Conservation (phyloP, 352 stramenopile species). For the Globisporangium apiculatum region DNA sequence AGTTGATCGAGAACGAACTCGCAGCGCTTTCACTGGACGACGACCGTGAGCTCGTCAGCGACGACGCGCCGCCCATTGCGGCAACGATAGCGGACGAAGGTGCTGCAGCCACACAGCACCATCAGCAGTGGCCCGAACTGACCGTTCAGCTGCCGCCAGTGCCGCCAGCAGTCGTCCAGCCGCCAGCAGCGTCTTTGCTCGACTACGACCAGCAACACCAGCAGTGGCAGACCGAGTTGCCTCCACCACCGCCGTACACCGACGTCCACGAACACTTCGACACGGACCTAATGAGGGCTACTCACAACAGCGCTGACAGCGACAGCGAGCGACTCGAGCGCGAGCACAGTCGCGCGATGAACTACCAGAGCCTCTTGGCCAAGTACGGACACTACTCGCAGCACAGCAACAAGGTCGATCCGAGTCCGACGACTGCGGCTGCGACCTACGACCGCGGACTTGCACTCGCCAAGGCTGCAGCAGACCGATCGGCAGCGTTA, state of each 20-base stretch:
- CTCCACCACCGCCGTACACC: background rate
- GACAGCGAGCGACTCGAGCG: slow-evolving; percentile 17
- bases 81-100: background rate
- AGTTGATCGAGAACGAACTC: slow-evolving; percentile 58
- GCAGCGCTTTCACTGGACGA: slow-evolving; percentile 20
- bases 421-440: slow-evolving; percentile 13
- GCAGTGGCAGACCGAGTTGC: background rate
- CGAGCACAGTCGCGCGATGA: slow-evolving; percentile 52
- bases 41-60: background rate
- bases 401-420: slow-evolving; percentile 55
- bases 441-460: no score
- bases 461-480: no score
- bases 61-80: background rate
- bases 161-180: no score
- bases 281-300: background rate
- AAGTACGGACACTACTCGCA: slow-evolving; percentile 72
- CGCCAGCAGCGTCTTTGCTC: no score
- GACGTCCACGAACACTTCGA: background rate
- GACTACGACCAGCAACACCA: background rate
- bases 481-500: no score
- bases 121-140: slow-evolving; percentile 2
- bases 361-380: slow-evolving; percentile 66
- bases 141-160: background rate
- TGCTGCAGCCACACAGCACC: slow-evolving; percentile 1
- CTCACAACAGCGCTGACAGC: background rate